A percentile compares a stretch with the other conserved stretches of the same genome.
phyloP scores from a whole-genome alignment of 2,329 filamentous ascomycete species.

The Pyrenochaeta sp. region DNA sequence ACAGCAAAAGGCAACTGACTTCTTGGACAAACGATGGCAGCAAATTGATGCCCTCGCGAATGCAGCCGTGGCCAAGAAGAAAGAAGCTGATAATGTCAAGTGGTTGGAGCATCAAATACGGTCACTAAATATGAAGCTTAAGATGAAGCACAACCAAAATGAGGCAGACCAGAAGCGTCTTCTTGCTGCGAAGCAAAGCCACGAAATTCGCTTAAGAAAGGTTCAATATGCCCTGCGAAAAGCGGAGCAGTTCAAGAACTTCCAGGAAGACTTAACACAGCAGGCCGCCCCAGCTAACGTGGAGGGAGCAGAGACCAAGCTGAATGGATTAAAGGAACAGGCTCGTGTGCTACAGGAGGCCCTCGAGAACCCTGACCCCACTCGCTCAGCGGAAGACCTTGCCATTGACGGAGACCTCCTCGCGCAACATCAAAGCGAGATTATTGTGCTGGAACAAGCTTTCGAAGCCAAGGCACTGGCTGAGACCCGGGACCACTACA shows the following conservation, averaged over 20 bases:
- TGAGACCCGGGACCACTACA: slow-evolving; percentile 28
- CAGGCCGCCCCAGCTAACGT: slow-evolving; percentile 31
- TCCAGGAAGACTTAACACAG: slow-evolving; percentile 21
- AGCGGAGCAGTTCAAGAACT: slow-evolving; percentile 30
- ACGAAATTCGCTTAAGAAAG: slow-evolving; percentile 32
- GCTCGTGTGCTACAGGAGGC: slow-evolving; percentile 16
- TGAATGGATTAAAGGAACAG: slow-evolving; percentile 23
- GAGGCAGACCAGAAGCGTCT: slow-evolving; percentile 36
- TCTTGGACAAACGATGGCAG: slow-evolving; percentile 35
- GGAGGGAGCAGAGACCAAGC: slow-evolving; percentile 26
- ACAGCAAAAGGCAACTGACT: slow-evolving; percentile 20
- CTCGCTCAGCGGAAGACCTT: slow-evolving; percentile 17
- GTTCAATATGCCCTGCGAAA: slow-evolving; percentile 36
- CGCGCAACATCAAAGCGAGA: slow-evolving; percentile 17
- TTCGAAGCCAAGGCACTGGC: slow-evolving; percentile 30
- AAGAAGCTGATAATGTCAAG: slow-evolving; percentile 27
- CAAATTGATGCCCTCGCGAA: slow-evolving; percentile 32
- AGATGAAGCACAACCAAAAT: slow-evolving; percentile 37
- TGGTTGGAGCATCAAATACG: slow-evolving; percentile 39
- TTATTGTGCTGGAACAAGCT: slow-evolving; percentile 29
- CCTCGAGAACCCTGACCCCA: slow-evolving; percentile 25
- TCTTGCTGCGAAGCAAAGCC: slow-evolving; percentile 28
- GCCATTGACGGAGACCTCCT: slow-evolving; percentile 21
- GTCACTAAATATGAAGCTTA: slow-evolving; percentile 31
- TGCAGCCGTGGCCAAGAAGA: slow-evolving; percentile 19